Conservation (phyloP, 2,329 filamentous ascomycete species). For the Colletotrichum salicis region DNA sequence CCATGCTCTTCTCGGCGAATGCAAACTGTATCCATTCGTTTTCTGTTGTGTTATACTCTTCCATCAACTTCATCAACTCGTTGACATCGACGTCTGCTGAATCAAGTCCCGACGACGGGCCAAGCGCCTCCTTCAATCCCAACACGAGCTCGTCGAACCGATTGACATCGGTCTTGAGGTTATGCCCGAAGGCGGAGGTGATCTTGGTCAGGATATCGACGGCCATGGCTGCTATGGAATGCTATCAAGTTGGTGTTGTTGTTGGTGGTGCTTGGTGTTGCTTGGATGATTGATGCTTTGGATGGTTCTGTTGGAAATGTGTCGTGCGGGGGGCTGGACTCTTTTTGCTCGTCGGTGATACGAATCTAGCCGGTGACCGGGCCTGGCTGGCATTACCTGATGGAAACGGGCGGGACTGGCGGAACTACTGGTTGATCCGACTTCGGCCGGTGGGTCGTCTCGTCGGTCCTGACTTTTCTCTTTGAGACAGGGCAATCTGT, state of each 20-base stretch:
- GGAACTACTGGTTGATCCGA: slow-evolving; percentile 36
- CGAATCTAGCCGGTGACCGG: slow-evolving; percentile 25
- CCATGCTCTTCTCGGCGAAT: slow-evolving; percentile 73
- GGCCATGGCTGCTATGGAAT: slow-evolving; percentile 44
- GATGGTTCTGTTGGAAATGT: slow-evolving; percentile 12
- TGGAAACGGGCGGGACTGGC: slow-evolving; percentile 28
- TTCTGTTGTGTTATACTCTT: slow-evolving; percentile 74
- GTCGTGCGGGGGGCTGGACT: slow-evolving; percentile 32
- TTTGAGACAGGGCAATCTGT: slow-evolving; percentile 23
- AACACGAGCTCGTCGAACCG: slow-evolving; percentile 77
- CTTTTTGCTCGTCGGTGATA: slow-evolving; percentile 16
- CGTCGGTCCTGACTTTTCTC: slow-evolving; percentile 6
- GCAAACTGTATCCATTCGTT: slow-evolving; percentile 81
- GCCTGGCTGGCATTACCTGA: slow-evolving; percentile 22
- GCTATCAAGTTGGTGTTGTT: slow-evolving; percentile 1
- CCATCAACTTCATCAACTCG: slow-evolving; percentile 78
- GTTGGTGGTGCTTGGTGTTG: neutral
- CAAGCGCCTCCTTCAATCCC: slow-evolving; percentile 78
- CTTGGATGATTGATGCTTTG: slow-evolving; percentile 12
- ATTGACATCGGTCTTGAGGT: slow-evolving; percentile 43
- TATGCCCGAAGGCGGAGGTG: slow-evolving; percentile 36
- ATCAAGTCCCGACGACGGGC: slow-evolving; percentile 82
- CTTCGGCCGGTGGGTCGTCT: slow-evolving; percentile 31
- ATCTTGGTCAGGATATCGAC: slow-evolving; percentile 46
- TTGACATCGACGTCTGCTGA: slow-evolving; percentile 83